Conservation (phyloP, 176 grass and related monocot genomes). For the Metroxylon sagu region DNA sequence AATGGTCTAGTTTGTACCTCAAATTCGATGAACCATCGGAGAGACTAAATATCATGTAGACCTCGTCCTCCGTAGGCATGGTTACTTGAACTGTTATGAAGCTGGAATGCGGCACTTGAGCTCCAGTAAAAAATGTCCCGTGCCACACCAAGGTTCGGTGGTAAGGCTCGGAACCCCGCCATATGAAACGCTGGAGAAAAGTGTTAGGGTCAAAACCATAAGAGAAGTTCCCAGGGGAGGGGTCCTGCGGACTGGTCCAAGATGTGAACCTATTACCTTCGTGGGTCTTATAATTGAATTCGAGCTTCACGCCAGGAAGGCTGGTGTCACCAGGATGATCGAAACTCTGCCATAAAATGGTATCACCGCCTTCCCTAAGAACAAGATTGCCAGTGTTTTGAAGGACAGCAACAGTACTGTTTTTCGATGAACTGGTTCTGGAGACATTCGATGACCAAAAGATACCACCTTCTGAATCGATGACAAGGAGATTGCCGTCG, state of each 20-base stretch:
- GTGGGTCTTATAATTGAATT: slow-evolving; percentile 10
- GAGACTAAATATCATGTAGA: slow-evolving; percentile 6
- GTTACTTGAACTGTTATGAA: too few relatives aligned
- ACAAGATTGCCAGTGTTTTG: slow-evolving; percentile 25
- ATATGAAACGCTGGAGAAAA: neutral
- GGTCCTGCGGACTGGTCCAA: slow-evolving; percentile 5
- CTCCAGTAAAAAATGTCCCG: neutral
- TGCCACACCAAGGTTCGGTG: neutral
- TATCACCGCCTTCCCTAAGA: neutral
- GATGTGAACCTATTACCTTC: neutral
- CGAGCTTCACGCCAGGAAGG: slow-evolving; percentile 32
- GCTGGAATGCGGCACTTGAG: slow-evolving; percentile 1
- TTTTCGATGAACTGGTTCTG: neutral
- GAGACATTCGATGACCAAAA: slow-evolving; percentile 24
- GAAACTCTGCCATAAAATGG: slow-evolving; percentile 35
- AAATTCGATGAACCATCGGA: slow-evolving; percentile 9
- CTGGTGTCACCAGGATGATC: slow-evolving; percentile 20
- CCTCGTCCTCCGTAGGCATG: too few relatives aligned
- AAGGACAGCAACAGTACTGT: neutral
- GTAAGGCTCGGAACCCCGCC: slow-evolving; percentile 2
- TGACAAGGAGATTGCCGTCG: slow-evolving; percentile 18
- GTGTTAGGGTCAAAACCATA: neutral
- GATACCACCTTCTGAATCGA: neutral
- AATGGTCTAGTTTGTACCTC: slow-evolving; percentile 20
- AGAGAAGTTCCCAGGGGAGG: slow-evolving; percentile 7